Evolutionary conservation across 495 filamentous ascomycete genomes (phyloP), one percentile per base, ranked within the genome.

Genomic region (Xylaria venustula): DNA sequence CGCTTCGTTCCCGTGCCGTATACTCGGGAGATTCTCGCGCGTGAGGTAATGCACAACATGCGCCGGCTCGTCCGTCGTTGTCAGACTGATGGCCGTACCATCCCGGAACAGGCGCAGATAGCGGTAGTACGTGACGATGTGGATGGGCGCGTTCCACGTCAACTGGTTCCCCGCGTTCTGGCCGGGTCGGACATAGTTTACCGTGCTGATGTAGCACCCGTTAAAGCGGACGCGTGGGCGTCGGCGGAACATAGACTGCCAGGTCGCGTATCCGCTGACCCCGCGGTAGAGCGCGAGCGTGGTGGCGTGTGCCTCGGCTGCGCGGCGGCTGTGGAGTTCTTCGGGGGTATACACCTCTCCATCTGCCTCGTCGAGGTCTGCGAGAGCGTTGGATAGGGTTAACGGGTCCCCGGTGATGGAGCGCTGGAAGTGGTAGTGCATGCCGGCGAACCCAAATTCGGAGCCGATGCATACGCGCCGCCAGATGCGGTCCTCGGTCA

Each of bases 71-170:
- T 83, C 76, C 1, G 90, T 94, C 1, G 88, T 89, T 6, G 92
- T 79, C 8, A 98, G 77, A 42, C 84, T 89, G 28, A 97, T 84
- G 50, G 83, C 86, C 0, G 88, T 87, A 23, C 94, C 94, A 73
- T 97, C 89, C 20, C 91, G 89, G 77, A 95, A 96, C 75, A 98
- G 94, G 12, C 94, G 89, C 0, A 98, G 80, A 71, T 98, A 98
- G 37, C 94, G 90, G 77, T 94, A 98, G 75, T 98, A 98, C 0
- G 94, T 98, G 36, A 98, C 92, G 53, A 97, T 96, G 68, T 93
- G 92, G 19, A 98, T 89, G 12, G 95, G 94, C 20, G 84, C 87
- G 69, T 86, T 87, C 91, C 90, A 95, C 69, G 64, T 87, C 53
- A 70, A 71, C 73, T 70, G 82, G 75, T 74, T 81, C 76, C 61